These are phyloP conservation scores for Acaromyces ingoldii DNA, from an alignment of 1,284 basidiomycete species.

Conservation along the genomic window DNA sequence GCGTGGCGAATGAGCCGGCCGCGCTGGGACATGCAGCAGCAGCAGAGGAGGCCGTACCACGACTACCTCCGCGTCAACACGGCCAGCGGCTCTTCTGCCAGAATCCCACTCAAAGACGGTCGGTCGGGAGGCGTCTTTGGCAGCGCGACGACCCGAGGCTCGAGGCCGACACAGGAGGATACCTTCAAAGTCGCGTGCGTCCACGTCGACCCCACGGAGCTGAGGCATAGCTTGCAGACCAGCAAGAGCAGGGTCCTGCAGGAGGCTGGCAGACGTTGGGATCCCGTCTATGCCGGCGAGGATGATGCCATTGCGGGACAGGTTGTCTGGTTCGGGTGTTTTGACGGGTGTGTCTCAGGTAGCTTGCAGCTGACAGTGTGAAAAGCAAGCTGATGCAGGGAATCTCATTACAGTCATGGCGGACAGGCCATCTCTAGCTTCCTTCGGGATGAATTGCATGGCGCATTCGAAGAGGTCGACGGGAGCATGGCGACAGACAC, in stretches of 20 bases:
- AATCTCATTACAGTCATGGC: conserved; percentile 22
- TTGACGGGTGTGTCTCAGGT: conserved; percentile 31
- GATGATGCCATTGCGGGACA: conserved; percentile 41
- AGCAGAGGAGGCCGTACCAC: conserved; percentile 1
- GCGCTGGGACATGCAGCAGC: background rate
- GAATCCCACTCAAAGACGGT: conserved; percentile 6
- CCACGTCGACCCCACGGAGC: conserved; percentile 27
- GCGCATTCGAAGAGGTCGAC: conserved; percentile 37
- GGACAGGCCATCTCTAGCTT: conserved; percentile 38
- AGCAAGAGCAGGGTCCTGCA: conserved; percentile 10
- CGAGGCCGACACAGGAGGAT: conserved; percentile 44
- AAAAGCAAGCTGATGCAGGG: background rate
- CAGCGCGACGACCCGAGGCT: conserved; percentile 32
- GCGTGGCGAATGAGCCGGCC: too few relatives aligned
- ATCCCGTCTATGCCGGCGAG: conserved; percentile 15
- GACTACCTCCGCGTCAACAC: background rate
- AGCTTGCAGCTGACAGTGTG: too few relatives aligned
- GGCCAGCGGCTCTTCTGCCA: background rate
- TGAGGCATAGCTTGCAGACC: conserved; percentile 23
- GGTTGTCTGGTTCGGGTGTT: conserved; percentile 48
- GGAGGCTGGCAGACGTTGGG: conserved; percentile 16
- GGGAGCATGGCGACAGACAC: conserved; percentile 43
- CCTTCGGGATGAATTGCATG: conserved; percentile 34
- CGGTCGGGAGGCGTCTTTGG: conserved; percentile 19
- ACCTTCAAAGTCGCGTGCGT: conserved; percentile 41